Evolutionary conservation across 352 stramenopile genomes (phyloP), one percentile per base, ranked within the genome.

Genomic region (Pythium rishiriense): DNA sequence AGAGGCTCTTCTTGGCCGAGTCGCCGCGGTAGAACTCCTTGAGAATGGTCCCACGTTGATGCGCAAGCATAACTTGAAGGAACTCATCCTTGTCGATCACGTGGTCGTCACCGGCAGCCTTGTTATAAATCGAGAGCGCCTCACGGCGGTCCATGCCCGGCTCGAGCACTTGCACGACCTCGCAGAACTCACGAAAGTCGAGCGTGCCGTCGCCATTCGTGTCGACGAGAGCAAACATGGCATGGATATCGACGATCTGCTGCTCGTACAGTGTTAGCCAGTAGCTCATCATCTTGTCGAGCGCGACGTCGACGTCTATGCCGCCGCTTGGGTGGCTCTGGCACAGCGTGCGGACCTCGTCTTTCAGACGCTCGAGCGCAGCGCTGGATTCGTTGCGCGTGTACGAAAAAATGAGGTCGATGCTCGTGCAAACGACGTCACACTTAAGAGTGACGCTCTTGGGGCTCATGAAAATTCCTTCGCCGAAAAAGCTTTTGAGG

Each of bases 41-140:
- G 10, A 90, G 62, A 41, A 93, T 85, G 29, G 84, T 51, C 5
- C 75, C 71, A 25, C 83, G 84, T 65, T 93, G 84, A 48, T 91
- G 82, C 21, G 77, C 64, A 5, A 93, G 71, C 84, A 93, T 91
- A 11, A 87, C 75, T 25, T 89, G 70, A 19, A 89, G 79, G 48
- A 93, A 91, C 55, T 91, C 81, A 24, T 91, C 77, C 57, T 88
- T 88, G 55, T 91, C 85, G 31, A 91, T 88, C n/a, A 91, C 79
- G 25, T 91, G 75, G 56, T 93, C 81, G 17, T 89, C 80, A 6
- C 79, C 79, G 31, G 81, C 80, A 7, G 81, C 80, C 22, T 75
- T 71, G 52, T 87, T 88, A 57, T 91, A 91, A 25, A 91, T 64
- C 31, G 66, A 58, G 21, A 91, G 57, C 3, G 68, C 72, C 25